Conservation (phyloP, 495 filamentous ascomycete species). For the Penicillium salamii region DNA sequence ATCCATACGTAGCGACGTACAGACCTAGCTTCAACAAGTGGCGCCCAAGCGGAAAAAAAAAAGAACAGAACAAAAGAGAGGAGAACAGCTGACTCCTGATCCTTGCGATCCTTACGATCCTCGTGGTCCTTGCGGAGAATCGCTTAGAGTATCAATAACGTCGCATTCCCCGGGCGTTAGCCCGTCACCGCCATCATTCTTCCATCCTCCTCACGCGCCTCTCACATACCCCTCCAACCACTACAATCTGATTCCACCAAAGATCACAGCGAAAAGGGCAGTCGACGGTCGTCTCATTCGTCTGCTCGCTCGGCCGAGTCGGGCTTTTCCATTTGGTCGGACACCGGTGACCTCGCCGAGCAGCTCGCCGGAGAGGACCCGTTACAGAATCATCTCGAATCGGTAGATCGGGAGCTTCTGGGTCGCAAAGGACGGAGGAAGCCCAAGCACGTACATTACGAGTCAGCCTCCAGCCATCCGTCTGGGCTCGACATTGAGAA, state of each 20-base stretch:
- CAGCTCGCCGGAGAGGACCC: conserved; percentile 84
- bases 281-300: conserved; percentile 53
- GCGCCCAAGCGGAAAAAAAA: too few relatives aligned
- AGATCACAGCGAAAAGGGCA: conserved; percentile 46
- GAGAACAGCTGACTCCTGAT: conserved; percentile 1
- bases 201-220: conserved; percentile 44
- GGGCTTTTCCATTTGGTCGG: conserved; percentile 80
- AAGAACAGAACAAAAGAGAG: conserved; percentile 1
- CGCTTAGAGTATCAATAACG: background rate
- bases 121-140: conserved; percentile 10
- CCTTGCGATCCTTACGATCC: too few relatives aligned
- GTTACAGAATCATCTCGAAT: conserved; percentile 61
- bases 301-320: conserved; percentile 61
- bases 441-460: conserved; percentile 53
- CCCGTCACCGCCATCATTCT: conserved; percentile 61
- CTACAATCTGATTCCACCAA: conserved; percentile 40
- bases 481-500: conserved; percentile 69
- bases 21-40: background rate
- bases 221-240: conserved; percentile 56
- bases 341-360: conserved; percentile 90
- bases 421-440: conserved; percentile 30
- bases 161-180: conserved; percentile 33
- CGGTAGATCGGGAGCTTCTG: conserved; percentile 55
- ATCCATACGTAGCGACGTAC: too few relatives aligned
- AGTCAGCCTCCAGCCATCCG: conserved; percentile 33